Percentiles rank a stretch among this genome's conserved stretches.
These are phyloP conservation scores for Turnera subulata DNA, from an alignment of 345 rosid genomes.

Conservation along the genomic window DNA sequence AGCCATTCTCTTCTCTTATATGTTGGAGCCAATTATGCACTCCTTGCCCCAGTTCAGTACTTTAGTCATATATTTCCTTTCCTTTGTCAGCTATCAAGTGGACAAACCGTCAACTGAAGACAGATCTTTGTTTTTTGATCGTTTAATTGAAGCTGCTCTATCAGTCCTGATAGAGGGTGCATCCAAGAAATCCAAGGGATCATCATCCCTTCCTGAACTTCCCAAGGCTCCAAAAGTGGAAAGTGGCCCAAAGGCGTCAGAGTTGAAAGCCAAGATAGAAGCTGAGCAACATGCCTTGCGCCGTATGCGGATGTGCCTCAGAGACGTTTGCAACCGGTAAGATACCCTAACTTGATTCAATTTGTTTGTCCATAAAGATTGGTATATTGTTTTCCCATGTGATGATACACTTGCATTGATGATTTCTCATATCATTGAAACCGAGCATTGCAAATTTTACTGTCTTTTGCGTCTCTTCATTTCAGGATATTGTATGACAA, in stretches of 20 bases:
- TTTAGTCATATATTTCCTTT: slow-evolving; percentile 13
- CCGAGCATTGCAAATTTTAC: no score
- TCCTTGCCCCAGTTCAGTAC: no score
- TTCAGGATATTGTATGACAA: slow-evolving; percentile 86
- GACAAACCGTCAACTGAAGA: slow-evolving; percentile 69
- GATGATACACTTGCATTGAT: no score
- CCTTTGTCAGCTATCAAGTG: slow-evolving; percentile 70
- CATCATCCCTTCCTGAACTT: slow-evolving; percentile 60
- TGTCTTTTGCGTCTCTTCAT: neutral
- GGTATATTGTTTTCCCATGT: no score
- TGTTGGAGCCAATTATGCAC: no score
- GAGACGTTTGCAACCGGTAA: slow-evolving; percentile 98
- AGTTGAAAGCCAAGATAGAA: slow-evolving; percentile 89
- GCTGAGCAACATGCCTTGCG: slow-evolving; percentile 99
- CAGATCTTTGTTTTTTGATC: slow-evolving; percentile 72
- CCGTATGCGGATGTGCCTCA: slow-evolving; percentile 93
- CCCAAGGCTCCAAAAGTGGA: slow-evolving; percentile 76
- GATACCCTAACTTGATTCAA: neutral
- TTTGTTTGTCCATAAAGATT: no score
- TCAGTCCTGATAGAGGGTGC: slow-evolving; percentile 63
- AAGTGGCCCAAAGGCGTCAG: slow-evolving; percentile 88
- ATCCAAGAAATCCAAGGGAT: slow-evolving; percentile 40
- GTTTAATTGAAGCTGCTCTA: slow-evolving; percentile 82
- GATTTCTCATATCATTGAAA: no score
- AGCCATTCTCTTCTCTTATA: no score